Conservation (phyloP, 2,329 filamentous ascomycete species). For the Truncatella angustata region DNA sequence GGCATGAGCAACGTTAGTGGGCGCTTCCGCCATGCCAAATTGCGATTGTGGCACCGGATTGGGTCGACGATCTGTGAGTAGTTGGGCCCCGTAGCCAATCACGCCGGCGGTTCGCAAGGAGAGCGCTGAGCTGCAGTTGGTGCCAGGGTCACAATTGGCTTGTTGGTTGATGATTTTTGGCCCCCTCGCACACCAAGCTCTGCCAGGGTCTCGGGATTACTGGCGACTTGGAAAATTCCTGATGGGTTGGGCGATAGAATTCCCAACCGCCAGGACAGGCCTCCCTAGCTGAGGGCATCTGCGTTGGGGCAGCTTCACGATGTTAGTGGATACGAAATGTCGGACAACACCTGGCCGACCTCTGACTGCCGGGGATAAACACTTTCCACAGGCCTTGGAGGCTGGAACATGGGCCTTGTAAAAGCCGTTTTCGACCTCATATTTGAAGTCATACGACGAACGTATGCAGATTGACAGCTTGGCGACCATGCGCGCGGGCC, state of each 20-base stretch:
- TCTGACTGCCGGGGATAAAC: neutral
- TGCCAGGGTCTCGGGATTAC: neutral
- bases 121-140: neutral
- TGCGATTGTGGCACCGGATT: constrained; percentile 5
- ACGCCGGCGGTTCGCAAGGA: constrained; percentile 2
- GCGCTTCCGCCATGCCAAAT: constrained; percentile 5
- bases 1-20: neutral
- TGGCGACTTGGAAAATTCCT: too few species aligned
- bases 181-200: neutral
- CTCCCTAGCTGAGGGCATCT: neutral
- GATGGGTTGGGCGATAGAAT: neutral
- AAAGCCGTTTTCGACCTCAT: neutral
- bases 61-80: neutral
- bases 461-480: neutral
- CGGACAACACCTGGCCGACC: neutral
- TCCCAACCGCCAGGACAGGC: constrained; percentile 1
- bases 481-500: neutral
- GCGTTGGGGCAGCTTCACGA: neutral
- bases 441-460: neutral
- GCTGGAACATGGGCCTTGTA: neutral
- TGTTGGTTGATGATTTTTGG: neutral
- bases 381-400: neutral
- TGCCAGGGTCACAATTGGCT: neutral
- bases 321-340: neutral
- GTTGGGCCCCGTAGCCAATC: constrained; percentile 1